A percentile compares a stretch with the other conserved stretches of the same genome.
Evolutionary conservation across 2,329 filamentous ascomycete species (phyloP).

Genomic region (Elsinoe necatrix): DNA sequence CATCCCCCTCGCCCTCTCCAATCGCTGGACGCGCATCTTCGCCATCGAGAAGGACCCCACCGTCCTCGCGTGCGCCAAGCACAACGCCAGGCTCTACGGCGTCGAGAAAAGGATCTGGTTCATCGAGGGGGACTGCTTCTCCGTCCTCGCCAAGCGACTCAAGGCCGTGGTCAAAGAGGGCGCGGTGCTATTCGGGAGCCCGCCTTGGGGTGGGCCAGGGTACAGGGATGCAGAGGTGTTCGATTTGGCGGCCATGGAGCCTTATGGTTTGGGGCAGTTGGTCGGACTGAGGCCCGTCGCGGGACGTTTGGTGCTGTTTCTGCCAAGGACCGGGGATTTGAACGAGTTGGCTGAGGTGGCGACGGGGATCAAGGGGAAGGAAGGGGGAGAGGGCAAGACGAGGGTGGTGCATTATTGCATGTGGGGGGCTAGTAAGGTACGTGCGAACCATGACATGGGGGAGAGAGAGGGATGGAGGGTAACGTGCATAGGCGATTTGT

Average conservation of each 20-base stretch:
- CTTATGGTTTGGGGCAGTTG: conserved; percentile 63
- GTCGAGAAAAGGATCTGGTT: conserved; percentile 72
- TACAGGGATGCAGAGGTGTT: conserved; percentile 65
- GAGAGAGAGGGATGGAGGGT: neutral
- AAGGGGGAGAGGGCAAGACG: conserved; percentile 45
- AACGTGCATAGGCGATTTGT: conserved; percentile 43
- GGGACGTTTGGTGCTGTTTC: conserved; percentile 60
- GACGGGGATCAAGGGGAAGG: conserved; percentile 31
- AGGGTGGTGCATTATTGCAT: conserved; percentile 87
- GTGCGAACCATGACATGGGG: neutral
- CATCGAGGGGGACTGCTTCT: conserved; percentile 80
- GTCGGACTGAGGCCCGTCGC: conserved; percentile 50
- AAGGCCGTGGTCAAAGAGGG: conserved; percentile 38
- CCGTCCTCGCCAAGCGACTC: conserved; percentile 51
- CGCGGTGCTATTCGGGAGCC: conserved; percentile 61
- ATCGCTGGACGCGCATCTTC: conserved; percentile 73
- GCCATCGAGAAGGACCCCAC: conserved; percentile 77
- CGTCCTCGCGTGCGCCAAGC: conserved; percentile 79
- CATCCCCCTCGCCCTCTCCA: conserved; percentile 82
- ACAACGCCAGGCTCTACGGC: conserved; percentile 81
- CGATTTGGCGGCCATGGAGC: conserved; percentile 76
- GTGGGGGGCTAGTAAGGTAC: conserved; percentile 75
- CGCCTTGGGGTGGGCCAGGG: conserved; percentile 63
- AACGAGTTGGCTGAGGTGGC: conserved; percentile 57
- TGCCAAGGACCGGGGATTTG: conserved; percentile 78